Evolutionary conservation across 495 filamentous ascomycete genomes (phyloP), one percentile per base, ranked within the genome.

Genomic region (Aspergillus sclerotioniger): DNA sequence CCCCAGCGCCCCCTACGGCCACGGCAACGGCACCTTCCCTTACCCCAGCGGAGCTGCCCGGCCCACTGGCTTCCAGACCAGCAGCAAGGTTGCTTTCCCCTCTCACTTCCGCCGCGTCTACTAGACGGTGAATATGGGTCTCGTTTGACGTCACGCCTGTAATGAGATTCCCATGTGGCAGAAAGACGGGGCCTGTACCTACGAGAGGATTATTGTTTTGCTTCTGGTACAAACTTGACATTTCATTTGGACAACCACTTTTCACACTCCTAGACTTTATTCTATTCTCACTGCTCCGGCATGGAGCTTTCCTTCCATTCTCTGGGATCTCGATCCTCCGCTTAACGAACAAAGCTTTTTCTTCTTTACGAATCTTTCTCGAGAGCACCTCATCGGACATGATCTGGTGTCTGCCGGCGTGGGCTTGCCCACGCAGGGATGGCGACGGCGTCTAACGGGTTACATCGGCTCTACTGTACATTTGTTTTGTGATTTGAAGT

Each of bases 1-100:
- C 16, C 50, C 57, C 20, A 51, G 57, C 20, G 56, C 66, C 52
- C 70, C 71, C 53, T 70, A 60, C 62, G 62, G 62, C 58, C 71
- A 74, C 60, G 67, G 58, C 63, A 76, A 77, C 62, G 69, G 71
- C 58, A 79, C 73, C 44, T 51, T 56, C 29, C 63, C 71, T 58
- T 37, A 60, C 62, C 59, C 60, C 64, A 63, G 68, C 62, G 65
- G 67, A 46, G 63, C 63, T 56, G 66, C 64, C 47, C 73, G 61
- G 58, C 67, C 66, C 51, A 67, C 59, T 49, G 66, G 66, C 41
- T 63, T 67, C 62, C 20, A 56, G 57, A 69, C 70, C 46, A 64
- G 54, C 57, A 62, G 56, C 63, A 54, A 60, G 54, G 16, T 28
- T 33, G 32, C 60, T 21, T 57, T 56, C 57, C 59, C 66, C 56